phyloP scores from a whole-genome alignment of 306 rosid genomes.

The Rosa multiflora region DNA sequence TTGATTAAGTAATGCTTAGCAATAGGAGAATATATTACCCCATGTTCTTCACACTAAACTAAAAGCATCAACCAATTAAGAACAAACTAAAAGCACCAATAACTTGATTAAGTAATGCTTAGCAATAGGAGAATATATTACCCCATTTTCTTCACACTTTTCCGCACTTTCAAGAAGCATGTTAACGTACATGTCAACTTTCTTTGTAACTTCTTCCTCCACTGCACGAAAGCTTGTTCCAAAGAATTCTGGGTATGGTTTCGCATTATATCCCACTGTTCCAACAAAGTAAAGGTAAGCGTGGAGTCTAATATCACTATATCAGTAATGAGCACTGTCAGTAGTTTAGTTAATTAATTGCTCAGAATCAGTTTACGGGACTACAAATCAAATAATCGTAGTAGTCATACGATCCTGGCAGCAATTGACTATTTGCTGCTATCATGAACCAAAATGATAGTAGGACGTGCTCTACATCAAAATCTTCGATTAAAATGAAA shows the following conservation, averaged over 20 bases:
- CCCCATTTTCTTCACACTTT: conserved; percentile 54
- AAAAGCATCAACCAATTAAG: neutral
- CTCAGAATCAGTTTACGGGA: neutral
- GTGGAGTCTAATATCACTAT: neutral
- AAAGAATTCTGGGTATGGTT: conserved; percentile 53
- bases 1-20: neutral
- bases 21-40: conserved; percentile 44
- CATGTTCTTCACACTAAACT: conserved; percentile 37
- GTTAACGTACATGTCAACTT: conserved; percentile 56
- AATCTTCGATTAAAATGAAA: neutral
- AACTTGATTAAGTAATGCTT: neutral
- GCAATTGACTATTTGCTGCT: too few relatives aligned
- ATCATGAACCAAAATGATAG: neutral
- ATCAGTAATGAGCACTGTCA: neutral
- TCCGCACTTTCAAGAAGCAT: conserved; percentile 53
- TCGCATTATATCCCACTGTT: conserved; percentile 68
- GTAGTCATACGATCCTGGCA: neutral
- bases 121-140: conserved; percentile 26
- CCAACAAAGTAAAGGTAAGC: conserved; percentile 9
- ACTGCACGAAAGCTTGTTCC: conserved; percentile 56
- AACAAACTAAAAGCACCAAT: neutral
- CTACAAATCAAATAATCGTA: neutral
- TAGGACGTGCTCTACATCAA: neutral
- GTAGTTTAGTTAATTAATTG: neutral
- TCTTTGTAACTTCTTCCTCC: conserved; percentile 75